These are phyloP conservation scores for Cercospora zeae-maydis DNA, from an alignment of 2,329 filamentous ascomycete species.

Conservation along the genomic window DNA sequence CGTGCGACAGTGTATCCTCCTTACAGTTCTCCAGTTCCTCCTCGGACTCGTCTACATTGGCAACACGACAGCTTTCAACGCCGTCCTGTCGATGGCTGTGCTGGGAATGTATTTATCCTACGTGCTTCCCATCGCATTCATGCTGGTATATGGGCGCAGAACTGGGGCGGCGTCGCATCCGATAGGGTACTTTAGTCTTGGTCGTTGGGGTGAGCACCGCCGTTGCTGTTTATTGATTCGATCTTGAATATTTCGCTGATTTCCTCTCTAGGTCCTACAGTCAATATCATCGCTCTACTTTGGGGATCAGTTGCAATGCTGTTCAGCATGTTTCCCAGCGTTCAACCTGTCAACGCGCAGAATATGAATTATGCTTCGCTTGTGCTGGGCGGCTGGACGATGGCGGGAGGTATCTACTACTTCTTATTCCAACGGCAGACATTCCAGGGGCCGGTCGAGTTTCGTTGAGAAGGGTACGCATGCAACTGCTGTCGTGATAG, in stretches of 20 bases:
- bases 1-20: conserved; percentile 14
- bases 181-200: conserved; percentile 35
- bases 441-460: conserved; percentile 27
- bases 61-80: conserved; percentile 21
- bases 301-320: conserved; percentile 47
- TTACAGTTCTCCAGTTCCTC: conserved; percentile 16
- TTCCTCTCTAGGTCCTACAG: conserved; percentile 11
- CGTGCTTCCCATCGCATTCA: conserved; percentile 16
- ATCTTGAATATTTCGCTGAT: conserved; percentile 13
- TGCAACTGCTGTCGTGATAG: background rate
- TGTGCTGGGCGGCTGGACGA: conserved; percentile 38
- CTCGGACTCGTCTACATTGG: conserved; percentile 19
- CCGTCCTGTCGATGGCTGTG: conserved; percentile 16
- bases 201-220: conserved; percentile 32
- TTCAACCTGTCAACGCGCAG: conserved; percentile 39
- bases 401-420: conserved; percentile 43
- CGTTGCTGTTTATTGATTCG: background rate
- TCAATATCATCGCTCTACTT: conserved; percentile 43
- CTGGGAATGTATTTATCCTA: conserved; percentile 20
- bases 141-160: conserved; percentile 29
- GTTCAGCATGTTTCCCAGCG: conserved; percentile 47
- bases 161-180: background rate
- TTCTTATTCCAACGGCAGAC: conserved; percentile 38
- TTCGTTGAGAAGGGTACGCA: background rate
- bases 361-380: conserved; percentile 47